Evolutionary conservation across 176 grass and related monocot genomes (phyloP).

Genomic region (Musa beccarii): DNA sequence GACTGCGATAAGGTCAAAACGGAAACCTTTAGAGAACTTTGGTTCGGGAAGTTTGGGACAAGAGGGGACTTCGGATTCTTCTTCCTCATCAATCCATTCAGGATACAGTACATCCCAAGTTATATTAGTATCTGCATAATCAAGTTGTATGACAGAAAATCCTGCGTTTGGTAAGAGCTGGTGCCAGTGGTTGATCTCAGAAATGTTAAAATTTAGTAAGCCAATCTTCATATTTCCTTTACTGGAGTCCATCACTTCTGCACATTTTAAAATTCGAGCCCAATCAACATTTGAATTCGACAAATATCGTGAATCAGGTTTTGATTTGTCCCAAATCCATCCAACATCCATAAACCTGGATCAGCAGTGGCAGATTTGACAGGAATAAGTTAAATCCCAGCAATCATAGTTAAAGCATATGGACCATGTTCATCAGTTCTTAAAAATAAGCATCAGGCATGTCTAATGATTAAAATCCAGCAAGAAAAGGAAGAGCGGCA

Average conservation of each 20-base stretch:
- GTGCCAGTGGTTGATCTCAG: constrained; percentile 4
- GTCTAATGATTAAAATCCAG: not conserved
- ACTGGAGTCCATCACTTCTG: not conserved
- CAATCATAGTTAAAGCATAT: not conserved
- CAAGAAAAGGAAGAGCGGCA: not conserved
- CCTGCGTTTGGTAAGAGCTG: not conserved
- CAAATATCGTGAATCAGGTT: not conserved
- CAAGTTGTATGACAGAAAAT: constrained; percentile 4
- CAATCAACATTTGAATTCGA: constrained; percentile 3
- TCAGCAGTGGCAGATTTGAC: not conserved
- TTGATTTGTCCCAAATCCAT: not conserved
- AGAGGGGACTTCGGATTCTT: not conserved
- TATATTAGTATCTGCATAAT: not conserved
- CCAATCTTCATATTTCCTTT: constrained; percentile 2
- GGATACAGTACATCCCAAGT: constrained; percentile 11
- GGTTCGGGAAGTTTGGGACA: constrained; percentile 1
- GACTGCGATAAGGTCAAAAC: not conserved
- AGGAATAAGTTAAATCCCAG: not conserved
- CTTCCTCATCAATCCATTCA: constrained; percentile 15
- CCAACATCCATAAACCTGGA: not conserved
- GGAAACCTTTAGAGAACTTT: not conserved
- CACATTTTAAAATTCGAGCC: not conserved
- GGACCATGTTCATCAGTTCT: not conserved
- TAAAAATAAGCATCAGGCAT: not conserved
- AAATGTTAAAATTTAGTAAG: constrained; percentile 4